phyloP scores from a whole-genome alignment of 495 filamentous ascomycete species.

The Tuber indicum region DNA sequence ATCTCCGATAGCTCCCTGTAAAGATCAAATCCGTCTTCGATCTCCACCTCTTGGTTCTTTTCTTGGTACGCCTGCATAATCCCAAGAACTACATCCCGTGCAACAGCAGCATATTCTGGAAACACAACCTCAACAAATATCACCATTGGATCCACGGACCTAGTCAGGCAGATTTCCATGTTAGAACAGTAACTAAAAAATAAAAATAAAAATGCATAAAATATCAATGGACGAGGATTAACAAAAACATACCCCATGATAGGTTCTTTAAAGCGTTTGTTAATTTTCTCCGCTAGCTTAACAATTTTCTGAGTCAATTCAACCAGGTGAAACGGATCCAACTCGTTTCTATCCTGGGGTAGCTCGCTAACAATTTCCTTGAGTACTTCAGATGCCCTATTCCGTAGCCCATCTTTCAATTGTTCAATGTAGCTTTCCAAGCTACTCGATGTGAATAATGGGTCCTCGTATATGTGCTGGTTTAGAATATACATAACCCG shows the following conservation, averaged over 20 bases:
- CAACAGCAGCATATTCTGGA: constrained; percentile 82
- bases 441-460: constrained; percentile 65
- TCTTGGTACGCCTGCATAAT: constrained; percentile 66
- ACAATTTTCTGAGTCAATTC: constrained; percentile 78
- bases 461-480: constrained; percentile 72
- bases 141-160: constrained; percentile 64
- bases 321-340: constrained; percentile 81
- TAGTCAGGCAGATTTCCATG: constrained; percentile 3
- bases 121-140: constrained; percentile 77
- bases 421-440: constrained; percentile 60
- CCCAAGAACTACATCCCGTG: constrained; percentile 68
- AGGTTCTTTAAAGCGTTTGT: constrained; percentile 62
- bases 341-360: constrained; percentile 61
- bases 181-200: constrained; percentile 7
- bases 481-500: constrained; percentile 76
- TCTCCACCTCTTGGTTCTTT: constrained; percentile 64
- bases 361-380: constrained; percentile 54
- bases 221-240: not conserved
- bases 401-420: constrained; percentile 63
- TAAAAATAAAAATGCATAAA: not conserved
- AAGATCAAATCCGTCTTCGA: constrained; percentile 88
- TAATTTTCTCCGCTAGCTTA: constrained; percentile 72
- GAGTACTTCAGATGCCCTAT: constrained; percentile 65
- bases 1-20: constrained; percentile 83
- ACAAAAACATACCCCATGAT: constrained; percentile 64